Evolutionary conservation across 2,329 filamentous ascomycete genomes (phyloP).

Genomic region (Fusarium sp.): DNA sequence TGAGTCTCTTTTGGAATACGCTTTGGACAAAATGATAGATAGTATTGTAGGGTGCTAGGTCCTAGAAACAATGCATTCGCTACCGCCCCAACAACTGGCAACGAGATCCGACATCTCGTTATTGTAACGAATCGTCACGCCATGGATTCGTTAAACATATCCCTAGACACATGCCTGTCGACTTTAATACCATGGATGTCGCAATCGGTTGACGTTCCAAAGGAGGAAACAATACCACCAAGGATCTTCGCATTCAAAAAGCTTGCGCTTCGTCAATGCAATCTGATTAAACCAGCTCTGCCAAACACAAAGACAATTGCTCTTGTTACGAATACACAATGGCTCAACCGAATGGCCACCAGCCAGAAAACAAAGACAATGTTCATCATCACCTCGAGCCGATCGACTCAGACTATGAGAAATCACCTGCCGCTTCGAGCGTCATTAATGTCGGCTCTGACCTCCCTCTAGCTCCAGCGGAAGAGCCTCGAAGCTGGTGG

Average conservation of each 20-base stretch:
- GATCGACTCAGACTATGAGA: not conserved
- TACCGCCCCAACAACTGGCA: too few species aligned
- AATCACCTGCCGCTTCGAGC: not conserved
- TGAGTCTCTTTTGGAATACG: too few species aligned
- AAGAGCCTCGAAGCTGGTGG: slow-evolving; percentile 8
- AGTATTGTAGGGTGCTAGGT: too few species aligned
- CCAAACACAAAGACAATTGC: not conserved
- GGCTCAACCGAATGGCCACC: not conserved
- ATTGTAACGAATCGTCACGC: not conserved
- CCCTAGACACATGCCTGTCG: not conserved
- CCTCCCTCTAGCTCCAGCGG: not conserved
- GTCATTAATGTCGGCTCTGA: not conserved
- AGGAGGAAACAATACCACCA: not conserved
- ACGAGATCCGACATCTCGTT: not conserved
- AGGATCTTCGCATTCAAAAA: not conserved
- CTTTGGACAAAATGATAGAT: too few species aligned
- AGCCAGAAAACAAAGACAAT: not conserved
- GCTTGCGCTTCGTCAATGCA: not conserved
- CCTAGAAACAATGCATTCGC: too few species aligned
- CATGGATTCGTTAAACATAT: not conserved
- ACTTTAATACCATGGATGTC: not conserved
- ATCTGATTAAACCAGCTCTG: not conserved
- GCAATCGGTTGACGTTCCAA: not conserved
- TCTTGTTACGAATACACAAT: not conserved
- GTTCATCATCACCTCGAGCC: not conserved